Percentiles rank a stretch among this genome's conserved stretches.
phyloP scores from a whole-genome alignment of 768 basidiomycete genomes.

The Termitomyces sp. region DNA sequence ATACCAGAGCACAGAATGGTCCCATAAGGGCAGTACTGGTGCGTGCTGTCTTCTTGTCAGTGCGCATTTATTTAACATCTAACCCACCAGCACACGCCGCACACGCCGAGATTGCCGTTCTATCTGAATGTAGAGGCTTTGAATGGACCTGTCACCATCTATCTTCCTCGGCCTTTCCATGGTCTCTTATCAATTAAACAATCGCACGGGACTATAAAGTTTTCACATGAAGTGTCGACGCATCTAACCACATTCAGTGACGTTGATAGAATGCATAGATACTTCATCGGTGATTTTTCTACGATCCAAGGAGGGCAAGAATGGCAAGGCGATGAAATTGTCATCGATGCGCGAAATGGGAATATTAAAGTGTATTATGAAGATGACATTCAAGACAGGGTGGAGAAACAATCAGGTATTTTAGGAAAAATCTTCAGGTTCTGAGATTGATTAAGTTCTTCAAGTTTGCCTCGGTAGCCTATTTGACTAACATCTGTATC shows the following conservation, averaged over 20 bases:
- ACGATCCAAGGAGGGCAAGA: conserved; percentile 11
- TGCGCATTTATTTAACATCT: neutral
- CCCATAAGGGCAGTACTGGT: conserved; percentile 19
- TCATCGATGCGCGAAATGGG: conserved; percentile 27
- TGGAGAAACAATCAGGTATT: conserved; percentile 12
- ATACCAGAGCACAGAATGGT: conserved; percentile 22
- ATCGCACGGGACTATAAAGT: conserved; percentile 19
- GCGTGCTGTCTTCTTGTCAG: neutral
- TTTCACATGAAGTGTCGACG: conserved; percentile 23
- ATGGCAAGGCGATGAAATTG: conserved; percentile 32
- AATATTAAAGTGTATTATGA: conserved; percentile 28
- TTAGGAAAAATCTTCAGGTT: conserved; percentile 21
- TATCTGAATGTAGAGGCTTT: conserved; percentile 15
- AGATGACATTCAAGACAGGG: conserved; percentile 21
- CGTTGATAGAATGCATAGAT: conserved; percentile 20
- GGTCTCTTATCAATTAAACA: conserved; percentile 26
- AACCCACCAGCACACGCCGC: conserved; percentile 15
- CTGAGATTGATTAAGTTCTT: conserved; percentile 5
- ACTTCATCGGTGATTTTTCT: conserved; percentile 32
- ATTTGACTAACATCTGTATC: neutral
- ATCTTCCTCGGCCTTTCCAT: conserved; percentile 35
- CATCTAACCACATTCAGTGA: conserved; percentile 27
- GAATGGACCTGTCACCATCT: conserved; percentile 26
- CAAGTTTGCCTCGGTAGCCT: neutral
- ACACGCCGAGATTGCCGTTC: conserved; percentile 17